Evolutionary conservation across 116 monocot species (phyloP), one percentile per base, ranked within the genome.

Genomic region (Papilionanthe hybrid): DNA sequence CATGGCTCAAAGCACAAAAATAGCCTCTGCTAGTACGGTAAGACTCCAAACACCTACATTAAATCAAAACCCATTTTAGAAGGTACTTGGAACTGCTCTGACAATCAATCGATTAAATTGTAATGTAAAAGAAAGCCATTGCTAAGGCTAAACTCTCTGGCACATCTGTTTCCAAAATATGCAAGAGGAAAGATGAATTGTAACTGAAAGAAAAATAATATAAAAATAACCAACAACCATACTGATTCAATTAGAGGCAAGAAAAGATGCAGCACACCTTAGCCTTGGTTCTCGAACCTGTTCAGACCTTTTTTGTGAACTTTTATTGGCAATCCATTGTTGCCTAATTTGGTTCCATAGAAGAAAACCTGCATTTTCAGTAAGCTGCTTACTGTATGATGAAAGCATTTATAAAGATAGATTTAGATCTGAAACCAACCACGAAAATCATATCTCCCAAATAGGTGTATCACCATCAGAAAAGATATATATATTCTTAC

Each of bases 291-390:
- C 89, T 86, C 50, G 79, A 78, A 75, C 42, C 71, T 86, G 82
- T 50, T 84, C 83, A 7, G 20, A 19, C 25, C 25, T 44, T 48
- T 72, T 41, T 76, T 75, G 72, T n/a, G 75, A 57, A 29, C 42
- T 83, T 78, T 77, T 84, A 23, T 89, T 84, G 55, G 79, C 84
- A 89, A 82, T n/a, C 89, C 84, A 86, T 55, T 89, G 82, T 47
- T 89, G 89, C 44, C 84, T 79, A 50, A 81, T 86, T 81, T 89
- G 86, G 44, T 82, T 86, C 86, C 86, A 86, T 2, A 89, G 82
- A 47, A 89, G 63, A 79, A 86, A 77, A 17, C 85, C 88, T 88
- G 85, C 45, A 72, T 32, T 27, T 19, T 42, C 48, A 29, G 49
- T 22, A 12, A 6, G 42, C 4, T 72, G 6, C 20, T 72, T n/a